A percentile compares a stretch with the other conserved stretches of the same genome.
These are phyloP conservation scores for Nicotiana sylvestris DNA, from an alignment of 257 asterid species.

Conservation along the genomic window DNA sequence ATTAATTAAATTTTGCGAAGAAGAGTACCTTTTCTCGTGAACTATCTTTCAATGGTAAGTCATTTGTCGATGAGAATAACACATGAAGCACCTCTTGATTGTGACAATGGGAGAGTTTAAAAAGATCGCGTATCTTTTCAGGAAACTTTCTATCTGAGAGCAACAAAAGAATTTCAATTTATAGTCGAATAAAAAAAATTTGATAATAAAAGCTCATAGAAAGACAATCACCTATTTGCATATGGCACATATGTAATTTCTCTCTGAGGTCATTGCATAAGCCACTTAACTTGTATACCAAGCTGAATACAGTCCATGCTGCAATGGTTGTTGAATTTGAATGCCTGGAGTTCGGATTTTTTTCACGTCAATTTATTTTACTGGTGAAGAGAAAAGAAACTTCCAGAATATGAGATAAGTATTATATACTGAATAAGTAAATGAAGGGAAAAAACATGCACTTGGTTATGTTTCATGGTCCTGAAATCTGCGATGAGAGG, in stretches of 20 bases:
- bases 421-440: background rate
- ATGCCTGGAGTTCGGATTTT: conserved; percentile 36
- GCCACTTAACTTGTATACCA: conserved; percentile 40
- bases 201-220: background rate
- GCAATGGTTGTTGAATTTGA: conserved; percentile 34
- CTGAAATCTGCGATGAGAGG: conserved; percentile 45
- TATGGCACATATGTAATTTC: conserved; percentile 33
- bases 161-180: conserved; percentile 8
- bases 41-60: conserved; percentile 42
- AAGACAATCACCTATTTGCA: conserved; percentile 46
- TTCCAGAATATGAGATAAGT: background rate
- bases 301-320: conserved; percentile 46
- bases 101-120: conserved; percentile 37
- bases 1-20: background rate
- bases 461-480: conserved; percentile 54
- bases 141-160: conserved; percentile 44
- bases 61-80: conserved; percentile 39
- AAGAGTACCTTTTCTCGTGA: conserved; percentile 38
- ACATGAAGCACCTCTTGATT: conserved; percentile 48
- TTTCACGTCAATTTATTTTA: background rate
- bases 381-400: background rate
- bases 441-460: conserved; percentile 69
- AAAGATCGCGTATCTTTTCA: conserved; percentile 38
- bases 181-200: background rate
- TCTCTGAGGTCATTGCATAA: conserved; percentile 37